A percentile compares a stretch with the other conserved stretches of the same genome.
phyloP scores from a whole-genome alignment of 352 stramenopile genomes.

The Phytophthora macrochlamydospora region DNA sequence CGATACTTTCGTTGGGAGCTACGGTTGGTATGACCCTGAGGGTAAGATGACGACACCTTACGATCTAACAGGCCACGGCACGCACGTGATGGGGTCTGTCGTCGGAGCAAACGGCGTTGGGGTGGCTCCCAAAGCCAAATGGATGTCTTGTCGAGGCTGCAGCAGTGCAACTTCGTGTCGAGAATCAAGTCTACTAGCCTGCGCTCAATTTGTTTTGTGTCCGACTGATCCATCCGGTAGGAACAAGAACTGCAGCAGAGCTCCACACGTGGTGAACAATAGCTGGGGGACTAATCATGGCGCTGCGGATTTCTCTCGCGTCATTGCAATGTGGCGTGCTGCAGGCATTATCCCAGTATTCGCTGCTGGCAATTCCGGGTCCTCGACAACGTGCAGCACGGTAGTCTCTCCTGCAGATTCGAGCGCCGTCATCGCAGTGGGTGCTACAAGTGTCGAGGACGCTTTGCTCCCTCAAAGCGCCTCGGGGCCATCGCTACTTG shows the following conservation, averaged over 20 bases:
- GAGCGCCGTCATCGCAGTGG: conserved; percentile 48
- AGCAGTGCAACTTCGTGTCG: conserved; percentile 21
- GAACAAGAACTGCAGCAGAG: conserved; percentile 47
- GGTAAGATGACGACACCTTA: conserved; percentile 24
- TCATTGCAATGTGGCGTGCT: conserved; percentile 41
- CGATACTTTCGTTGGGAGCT: conserved; percentile 21
- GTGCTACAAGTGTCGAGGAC: conserved; percentile 28
- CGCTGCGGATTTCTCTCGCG: conserved; percentile 30
- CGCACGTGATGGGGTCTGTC: conserved; percentile 32
- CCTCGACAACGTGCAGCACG: conserved; percentile 25
- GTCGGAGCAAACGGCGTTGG: conserved; percentile 28
- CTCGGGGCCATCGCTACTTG: conserved; percentile 32
- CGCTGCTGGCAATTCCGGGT: conserved; percentile 43
- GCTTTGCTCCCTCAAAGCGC: conserved; percentile 36
- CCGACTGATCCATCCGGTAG: conserved; percentile 42
- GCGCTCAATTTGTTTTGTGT: conserved; percentile 58
- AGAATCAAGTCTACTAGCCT: conserved; percentile 47
- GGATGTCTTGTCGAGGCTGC: conserved; percentile 36
- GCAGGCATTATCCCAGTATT: conserved; percentile 56
- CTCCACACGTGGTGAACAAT: conserved; percentile 57
- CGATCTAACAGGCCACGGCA: conserved; percentile 33
- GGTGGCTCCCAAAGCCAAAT: conserved; percentile 30
- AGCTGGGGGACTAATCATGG: conserved; percentile 40
- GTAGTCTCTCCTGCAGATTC: conserved; percentile 37
- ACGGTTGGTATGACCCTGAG: conserved; percentile 47